These are phyloP conservation scores for Pseudoscleropodium purum DNA, from an alignment of 225 moss, liverwort and hornwort species.

Conservation along the genomic window DNA sequence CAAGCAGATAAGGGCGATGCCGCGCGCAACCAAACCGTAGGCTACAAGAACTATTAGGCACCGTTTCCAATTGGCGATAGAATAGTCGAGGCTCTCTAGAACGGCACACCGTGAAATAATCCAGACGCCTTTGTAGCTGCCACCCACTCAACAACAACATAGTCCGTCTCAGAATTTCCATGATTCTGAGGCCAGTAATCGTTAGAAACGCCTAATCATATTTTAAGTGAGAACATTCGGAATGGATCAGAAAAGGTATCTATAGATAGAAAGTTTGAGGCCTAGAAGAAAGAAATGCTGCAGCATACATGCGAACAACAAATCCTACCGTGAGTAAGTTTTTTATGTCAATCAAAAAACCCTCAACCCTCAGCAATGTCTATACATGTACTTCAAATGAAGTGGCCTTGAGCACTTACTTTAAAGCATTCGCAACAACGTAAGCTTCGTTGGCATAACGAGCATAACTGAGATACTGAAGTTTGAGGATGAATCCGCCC, in stretches of 20 bases:
- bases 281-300: neutral
- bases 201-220: neutral
- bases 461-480: conserved; percentile 44
- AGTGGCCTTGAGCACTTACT: neutral
- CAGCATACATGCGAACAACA: neutral
- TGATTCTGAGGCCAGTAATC: neutral
- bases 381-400: neutral
- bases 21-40: conserved; percentile 34
- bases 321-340: neutral
- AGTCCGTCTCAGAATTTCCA: neutral
- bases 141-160: neutral
- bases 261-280: neutral
- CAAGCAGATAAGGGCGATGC: conserved; percentile 40
- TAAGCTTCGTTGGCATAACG: conserved; percentile 52
- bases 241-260: neutral
- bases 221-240: neutral
- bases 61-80: conserved; percentile 17
- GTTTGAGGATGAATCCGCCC: conserved; percentile 11
- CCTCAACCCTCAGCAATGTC: neutral
- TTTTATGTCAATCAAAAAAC: neutral
- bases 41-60: conserved; percentile 25
- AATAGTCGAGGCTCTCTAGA: conserved; percentile 13
- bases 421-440: conserved; percentile 24
- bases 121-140: conserved; percentile 53
- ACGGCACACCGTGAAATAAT: conserved; percentile 45